Base-by-base conservation (phyloP, 2,329 filamentous ascomycete genomes). In the Aureobasidium sp. region DNA sequence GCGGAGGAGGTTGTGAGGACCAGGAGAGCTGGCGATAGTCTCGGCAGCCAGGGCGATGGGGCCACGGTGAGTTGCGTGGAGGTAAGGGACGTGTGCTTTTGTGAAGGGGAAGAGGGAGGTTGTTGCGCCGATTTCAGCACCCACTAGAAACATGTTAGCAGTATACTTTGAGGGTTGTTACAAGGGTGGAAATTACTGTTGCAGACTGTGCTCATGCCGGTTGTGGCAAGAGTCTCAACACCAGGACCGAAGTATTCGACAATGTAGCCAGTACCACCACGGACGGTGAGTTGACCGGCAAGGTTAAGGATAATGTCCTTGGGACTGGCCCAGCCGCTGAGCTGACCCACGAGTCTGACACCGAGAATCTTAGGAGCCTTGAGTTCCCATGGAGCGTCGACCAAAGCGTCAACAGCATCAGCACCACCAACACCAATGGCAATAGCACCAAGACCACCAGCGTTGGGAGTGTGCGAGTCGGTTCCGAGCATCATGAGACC, bases 401-500 rank as follows among this genome's bases (percentile, higher is more conserved):
- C 94, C 44, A 99, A 84, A 8, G 93, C 94, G 77, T 99, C 94
- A 2, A 99, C 94, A 29, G 94, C 94, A 77, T 99, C 94, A 29
- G 94, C 94, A 71, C 94, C 94, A 71, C 94, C 94, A 37, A 99
- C 94, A 74, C 94, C 94, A 73, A 99, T 97, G 9, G 94, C 94
- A 69, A 97, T 91, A 4, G 91, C 92, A 67, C 89, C 91, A 60
- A 97, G 80, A 63, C 94, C 94, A 69, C 94, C 94, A n/a, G 91
- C 94, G 72, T 97, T 99, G 47, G 94, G 94, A 49, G 91, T 97
- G 76, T 99, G 94, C 70, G 90, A 96, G 76, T 99, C 94, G 34
- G 94, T 99, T 61, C 94, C 94, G 44, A 99, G 83, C 91, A 99
- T 97, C 92, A 99, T 97, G 68, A 97, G 77, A 54, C 94, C 94